phyloP scores from a whole-genome alignment of 345 rosid genomes.

The Orychophragmus violaceus region DNA sequence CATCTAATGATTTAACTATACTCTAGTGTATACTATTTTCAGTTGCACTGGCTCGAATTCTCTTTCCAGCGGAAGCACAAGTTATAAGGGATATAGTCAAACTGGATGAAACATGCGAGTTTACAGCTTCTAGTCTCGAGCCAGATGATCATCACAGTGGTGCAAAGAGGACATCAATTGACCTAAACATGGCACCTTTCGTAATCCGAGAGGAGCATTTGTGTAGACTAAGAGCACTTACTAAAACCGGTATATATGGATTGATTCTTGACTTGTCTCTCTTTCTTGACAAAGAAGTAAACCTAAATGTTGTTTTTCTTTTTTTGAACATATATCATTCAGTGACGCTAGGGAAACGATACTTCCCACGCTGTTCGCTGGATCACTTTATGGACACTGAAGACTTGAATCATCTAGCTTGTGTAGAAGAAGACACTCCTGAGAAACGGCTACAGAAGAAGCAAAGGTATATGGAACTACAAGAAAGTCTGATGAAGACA shows the following conservation, averaged over 20 bases:
- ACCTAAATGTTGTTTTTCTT: not conserved
- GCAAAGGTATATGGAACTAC: conserved; percentile 54
- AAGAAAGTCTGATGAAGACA: conserved; percentile 51
- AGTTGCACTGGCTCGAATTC: conserved; percentile 78
- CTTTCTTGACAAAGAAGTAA: not conserved
- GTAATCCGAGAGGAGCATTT: conserved; percentile 64
- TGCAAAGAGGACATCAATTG: conserved; percentile 43
- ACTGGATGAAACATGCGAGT: conserved; percentile 59
- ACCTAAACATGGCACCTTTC: conserved; percentile 63
- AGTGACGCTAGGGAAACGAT: conserved; percentile 76
- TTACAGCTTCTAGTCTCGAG: conserved; percentile 41
- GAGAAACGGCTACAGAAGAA: conserved; percentile 50
- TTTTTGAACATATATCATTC: conserved; percentile 2
- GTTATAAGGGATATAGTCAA: conserved; percentile 59
- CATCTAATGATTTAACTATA: not conserved
- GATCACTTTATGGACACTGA: conserved; percentile 68
- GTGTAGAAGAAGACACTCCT: conserved; percentile 41
- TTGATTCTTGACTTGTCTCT: not conserved
- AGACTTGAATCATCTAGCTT: conserved; percentile 52
- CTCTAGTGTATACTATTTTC: conserved; percentile 9
- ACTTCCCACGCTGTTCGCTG: conserved; percentile 75
- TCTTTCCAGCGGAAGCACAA: conserved; percentile 81
- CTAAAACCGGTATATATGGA: conserved; percentile 63
- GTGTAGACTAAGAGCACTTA: conserved; percentile 56
- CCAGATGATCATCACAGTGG: conserved; percentile 22